These are phyloP conservation scores for Pseudogymnoascus destructans DNA, from an alignment of 2,329 filamentous ascomycete species.

Conservation along the genomic window DNA sequence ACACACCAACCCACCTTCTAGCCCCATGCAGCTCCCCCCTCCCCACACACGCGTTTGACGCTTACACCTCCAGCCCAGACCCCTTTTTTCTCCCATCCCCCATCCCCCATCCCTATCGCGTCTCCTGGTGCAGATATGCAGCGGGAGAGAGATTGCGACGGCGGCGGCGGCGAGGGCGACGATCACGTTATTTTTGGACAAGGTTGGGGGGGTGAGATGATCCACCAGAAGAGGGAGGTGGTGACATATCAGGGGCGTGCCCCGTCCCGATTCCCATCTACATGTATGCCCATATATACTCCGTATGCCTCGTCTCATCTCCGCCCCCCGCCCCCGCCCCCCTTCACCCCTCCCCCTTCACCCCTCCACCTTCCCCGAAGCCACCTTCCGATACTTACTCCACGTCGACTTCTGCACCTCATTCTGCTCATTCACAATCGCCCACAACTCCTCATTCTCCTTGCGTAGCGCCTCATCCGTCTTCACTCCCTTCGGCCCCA, in stretches of 20 bases:
- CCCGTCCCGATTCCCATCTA: too few species aligned
- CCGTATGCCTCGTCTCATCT: neutral
- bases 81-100: too few species aligned
- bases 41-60: too few species aligned
- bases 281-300: neutral
- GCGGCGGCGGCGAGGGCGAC: too few species aligned
- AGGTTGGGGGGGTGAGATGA: too few species aligned
- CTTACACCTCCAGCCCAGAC: neutral
- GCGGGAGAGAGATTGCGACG: neutral
- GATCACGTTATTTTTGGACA: neutral
- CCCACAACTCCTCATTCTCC: conserved; percentile 34
- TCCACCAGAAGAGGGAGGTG: too few species aligned
- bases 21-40: neutral
- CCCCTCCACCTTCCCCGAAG: neutral
- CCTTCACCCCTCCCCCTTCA: neutral
- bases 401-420: conserved; percentile 31
- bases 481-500: conserved; percentile 23
- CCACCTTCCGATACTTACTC: neutral
- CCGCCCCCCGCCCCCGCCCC: neutral
- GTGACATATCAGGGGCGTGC: too few species aligned
- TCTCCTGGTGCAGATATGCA: too few species aligned
- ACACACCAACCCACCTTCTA: neutral
- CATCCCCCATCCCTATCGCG: too few species aligned
- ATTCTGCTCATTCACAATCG: conserved; percentile 33
- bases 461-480: conserved; percentile 26